These are phyloP conservation scores for Pyropia yezoensis DNA, from an alignment of 23 red algal genomes.

Conservation along the genomic window DNA sequence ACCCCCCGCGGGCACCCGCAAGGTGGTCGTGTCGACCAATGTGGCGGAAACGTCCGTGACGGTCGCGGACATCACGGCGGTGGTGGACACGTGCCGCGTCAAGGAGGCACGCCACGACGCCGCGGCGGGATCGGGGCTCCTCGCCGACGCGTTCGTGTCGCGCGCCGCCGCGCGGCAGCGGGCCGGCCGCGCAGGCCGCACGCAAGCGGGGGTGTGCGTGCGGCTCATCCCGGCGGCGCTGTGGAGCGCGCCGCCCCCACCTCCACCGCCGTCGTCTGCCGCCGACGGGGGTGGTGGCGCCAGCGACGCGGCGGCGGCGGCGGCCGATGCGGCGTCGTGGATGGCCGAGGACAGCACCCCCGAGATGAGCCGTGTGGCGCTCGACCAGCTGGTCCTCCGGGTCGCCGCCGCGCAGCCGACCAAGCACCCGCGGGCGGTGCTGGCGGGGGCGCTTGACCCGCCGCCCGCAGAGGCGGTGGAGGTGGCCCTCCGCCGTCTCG, in stretches of 20 bases:
- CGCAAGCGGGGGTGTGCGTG: conserved; percentile 62
- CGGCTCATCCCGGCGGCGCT: conserved; percentile 1
- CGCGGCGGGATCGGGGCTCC: conserved; percentile 37
- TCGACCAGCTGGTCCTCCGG: conserved; percentile 62
- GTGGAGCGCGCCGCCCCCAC: too few relatives aligned
- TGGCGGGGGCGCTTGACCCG: conserved; percentile 58
- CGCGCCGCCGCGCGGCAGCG: conserved; percentile 77
- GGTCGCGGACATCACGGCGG: conserved; percentile 78
- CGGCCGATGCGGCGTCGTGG: too few relatives aligned
- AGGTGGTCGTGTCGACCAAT: conserved; percentile 93
- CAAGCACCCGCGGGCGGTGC: conserved; percentile 22
- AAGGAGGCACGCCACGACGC: conserved; percentile 58
- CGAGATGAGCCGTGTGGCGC: conserved; percentile 49
- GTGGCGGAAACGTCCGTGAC: conserved; percentile 94
- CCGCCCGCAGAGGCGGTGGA: conserved; percentile 26
- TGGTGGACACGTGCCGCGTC: conserved; percentile 79
- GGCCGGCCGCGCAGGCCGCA: conserved; percentile 85
- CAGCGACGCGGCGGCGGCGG: too few relatives aligned
- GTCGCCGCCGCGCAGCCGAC: conserved; percentile 1
- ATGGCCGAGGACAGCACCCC: conserved; percentile 13
- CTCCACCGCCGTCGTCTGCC: too few relatives aligned
- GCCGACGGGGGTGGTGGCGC: too few relatives aligned
- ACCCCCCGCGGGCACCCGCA: conserved; percentile 56
- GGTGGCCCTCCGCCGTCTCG: conserved; percentile 26
- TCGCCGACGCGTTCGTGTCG: conserved; percentile 71